Conservation (phyloP, 768 basidiomycete genomes). For the Porpolomopsis calyptriformis region DNA sequence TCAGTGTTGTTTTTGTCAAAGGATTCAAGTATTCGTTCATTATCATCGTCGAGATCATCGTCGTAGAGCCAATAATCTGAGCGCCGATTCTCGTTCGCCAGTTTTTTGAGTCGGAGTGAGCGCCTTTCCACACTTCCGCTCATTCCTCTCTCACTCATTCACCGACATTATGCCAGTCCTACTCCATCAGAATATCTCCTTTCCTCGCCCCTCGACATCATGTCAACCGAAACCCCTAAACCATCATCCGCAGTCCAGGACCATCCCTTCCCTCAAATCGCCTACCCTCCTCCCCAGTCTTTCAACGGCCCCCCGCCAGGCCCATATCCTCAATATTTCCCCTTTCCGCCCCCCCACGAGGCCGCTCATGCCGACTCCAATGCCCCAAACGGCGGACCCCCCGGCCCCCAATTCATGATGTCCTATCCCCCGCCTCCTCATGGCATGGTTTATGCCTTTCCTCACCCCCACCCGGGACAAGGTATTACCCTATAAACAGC, state of each 20-base stretch:
- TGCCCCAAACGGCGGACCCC: slow-evolving; percentile 23
- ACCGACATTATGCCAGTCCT: no score
- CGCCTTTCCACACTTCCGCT: slow-evolving; percentile 6
- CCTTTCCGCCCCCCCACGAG: slow-evolving; percentile 33
- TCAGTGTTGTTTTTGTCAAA: background rate
- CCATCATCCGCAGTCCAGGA: background rate
- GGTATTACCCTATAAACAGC: slow-evolving; percentile 17
- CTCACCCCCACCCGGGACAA: slow-evolving; percentile 28
- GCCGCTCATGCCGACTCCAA: slow-evolving; percentile 24
- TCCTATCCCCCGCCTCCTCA: slow-evolving; percentile 27
- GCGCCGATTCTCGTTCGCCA: slow-evolving; percentile 28
- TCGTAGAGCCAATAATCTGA: no score
- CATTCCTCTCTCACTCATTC: slow-evolving; percentile 7
- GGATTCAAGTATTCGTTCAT: background rate
- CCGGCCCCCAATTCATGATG: slow-evolving; percentile 31
- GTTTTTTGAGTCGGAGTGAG: slow-evolving; percentile 36
- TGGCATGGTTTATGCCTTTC: slow-evolving; percentile 36
- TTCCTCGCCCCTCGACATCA: background rate
- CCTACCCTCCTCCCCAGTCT: slow-evolving; percentile 10
- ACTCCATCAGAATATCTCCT: no score
- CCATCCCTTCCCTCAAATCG: background rate
- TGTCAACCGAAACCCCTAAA: slow-evolving; percentile 4
- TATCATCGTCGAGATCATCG: no score
- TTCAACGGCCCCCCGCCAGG: slow-evolving; percentile 27
- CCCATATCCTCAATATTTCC: slow-evolving; percentile 30